phyloP scores from a whole-genome alignment of 805 yeast species.

The Myxozyma mucilagina region DNA sequence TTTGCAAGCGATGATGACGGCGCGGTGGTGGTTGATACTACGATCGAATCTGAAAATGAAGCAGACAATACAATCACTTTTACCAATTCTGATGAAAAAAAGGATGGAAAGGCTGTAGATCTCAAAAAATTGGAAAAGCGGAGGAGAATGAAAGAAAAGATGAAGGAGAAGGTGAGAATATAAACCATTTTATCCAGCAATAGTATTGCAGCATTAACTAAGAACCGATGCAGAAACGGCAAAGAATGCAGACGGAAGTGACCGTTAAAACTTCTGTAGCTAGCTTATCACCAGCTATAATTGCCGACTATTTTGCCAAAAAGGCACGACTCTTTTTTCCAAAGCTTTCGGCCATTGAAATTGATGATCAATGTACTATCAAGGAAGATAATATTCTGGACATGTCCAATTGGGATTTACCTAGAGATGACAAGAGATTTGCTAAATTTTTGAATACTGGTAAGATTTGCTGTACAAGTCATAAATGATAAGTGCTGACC shows the following conservation, averaged over 20 bases:
- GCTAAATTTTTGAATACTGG: conserved; percentile 8
- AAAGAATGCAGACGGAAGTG: conserved; percentile 23
- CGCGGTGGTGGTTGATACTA: conserved; percentile 3
- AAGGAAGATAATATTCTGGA: conserved; percentile 18
- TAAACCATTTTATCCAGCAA: not conserved
- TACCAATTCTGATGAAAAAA: conserved; percentile 2
- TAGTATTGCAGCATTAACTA: not conserved
- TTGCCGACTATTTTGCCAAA: conserved; percentile 28
- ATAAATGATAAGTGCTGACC: not conserved
- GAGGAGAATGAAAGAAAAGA: conserved; percentile 13
- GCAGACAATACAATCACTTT: not conserved
- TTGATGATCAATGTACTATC: conserved; percentile 21
- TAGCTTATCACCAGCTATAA: conserved; percentile 3
- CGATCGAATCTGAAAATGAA: not conserved
- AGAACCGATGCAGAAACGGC: conserved; percentile 12
- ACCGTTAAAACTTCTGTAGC: conserved; percentile 21
- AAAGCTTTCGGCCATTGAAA: conserved; percentile 22
- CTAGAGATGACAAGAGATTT: conserved; percentile 8
- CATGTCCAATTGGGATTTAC: conserved; percentile 9
- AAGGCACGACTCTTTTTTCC: conserved; percentile 21
- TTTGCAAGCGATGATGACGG: conserved; percentile 5
- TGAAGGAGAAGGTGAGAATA: conserved; percentile 13
- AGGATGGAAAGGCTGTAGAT: conserved; percentile 2
- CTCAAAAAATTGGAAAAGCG: conserved; percentile 17
- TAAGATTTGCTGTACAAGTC: not conserved